These are phyloP conservation scores for Scutellaria barbata DNA, from an alignment of 257 asterid species.

Conservation along the genomic window DNA sequence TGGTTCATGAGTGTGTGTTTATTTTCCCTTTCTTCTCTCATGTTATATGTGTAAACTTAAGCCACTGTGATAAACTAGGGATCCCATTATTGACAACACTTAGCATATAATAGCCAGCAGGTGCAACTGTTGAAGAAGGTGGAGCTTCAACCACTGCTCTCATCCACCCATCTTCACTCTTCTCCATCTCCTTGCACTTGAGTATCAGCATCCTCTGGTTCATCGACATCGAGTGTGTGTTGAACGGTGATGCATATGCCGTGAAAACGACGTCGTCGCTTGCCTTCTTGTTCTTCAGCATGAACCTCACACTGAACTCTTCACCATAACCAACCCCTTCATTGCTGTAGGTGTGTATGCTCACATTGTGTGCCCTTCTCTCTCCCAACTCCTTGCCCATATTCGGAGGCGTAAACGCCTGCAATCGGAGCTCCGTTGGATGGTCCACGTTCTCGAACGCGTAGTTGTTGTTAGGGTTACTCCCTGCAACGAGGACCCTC, in stretches of 20 bases:
- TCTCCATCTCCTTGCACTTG: conserved; percentile 42
- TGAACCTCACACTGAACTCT: conserved; percentile 48
- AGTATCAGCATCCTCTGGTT: conserved; percentile 66
- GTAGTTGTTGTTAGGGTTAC: conserved; percentile 61
- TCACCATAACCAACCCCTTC: conserved; percentile 46
- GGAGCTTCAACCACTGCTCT: conserved; percentile 65
- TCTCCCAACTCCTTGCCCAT: conserved; percentile 44
- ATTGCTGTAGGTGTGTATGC: conserved; percentile 10
- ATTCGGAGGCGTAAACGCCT: conserved; percentile 54
- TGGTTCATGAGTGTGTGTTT: not conserved
- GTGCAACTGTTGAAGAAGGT: conserved; percentile 60
- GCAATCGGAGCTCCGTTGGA: conserved; percentile 66
- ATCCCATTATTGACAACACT: conserved; percentile 59
- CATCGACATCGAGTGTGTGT: conserved; percentile 68
- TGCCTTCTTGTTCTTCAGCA: conserved; percentile 17
- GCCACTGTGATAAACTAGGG: conserved; percentile 64
- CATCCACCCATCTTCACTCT: conserved; percentile 42
- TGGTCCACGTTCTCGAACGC: conserved; percentile 38
- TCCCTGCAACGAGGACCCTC: conserved; percentile 61
- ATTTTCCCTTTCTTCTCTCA: not conserved
- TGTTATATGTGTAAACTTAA: conserved; percentile 46
- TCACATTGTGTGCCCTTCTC: conserved; percentile 54
- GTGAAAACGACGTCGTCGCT: conserved; percentile 39
- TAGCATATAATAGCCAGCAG: conserved; percentile 70
- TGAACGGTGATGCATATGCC: conserved; percentile 62